Evolutionary conservation across 192 early-diverging fungal genomes (phyloP).

Genomic region (Pecoramyces ruminantium): DNA sequence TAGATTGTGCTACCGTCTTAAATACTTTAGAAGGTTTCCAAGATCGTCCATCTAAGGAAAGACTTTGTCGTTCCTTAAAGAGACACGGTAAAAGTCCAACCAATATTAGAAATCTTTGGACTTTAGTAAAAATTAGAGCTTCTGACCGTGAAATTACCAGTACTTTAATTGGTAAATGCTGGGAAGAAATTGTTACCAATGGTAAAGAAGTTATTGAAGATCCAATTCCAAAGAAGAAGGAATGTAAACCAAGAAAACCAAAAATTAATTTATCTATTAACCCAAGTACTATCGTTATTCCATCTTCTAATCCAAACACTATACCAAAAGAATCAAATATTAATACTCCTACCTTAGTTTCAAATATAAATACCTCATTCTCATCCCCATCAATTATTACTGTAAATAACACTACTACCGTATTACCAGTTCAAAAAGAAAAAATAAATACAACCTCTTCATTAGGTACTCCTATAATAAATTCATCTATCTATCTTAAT

Average conservation of each 20-base stretch:
- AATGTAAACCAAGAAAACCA: not conserved
- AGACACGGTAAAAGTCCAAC: slow-evolving; percentile 14
- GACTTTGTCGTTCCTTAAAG: slow-evolving; percentile 30
- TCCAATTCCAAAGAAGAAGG: not conserved
- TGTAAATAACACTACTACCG: no score
- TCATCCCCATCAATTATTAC: not conserved
- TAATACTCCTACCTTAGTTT: no score
- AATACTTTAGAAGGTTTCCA: slow-evolving; percentile 22
- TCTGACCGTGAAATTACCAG: not conserved
- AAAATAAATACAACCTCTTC: no score
- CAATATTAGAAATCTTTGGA: slow-evolving; percentile 24
- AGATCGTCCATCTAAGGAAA: slow-evolving; percentile 25
- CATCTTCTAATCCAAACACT: not conserved
- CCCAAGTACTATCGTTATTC: not conserved
- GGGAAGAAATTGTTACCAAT: not conserved
- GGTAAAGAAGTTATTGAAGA: not conserved
- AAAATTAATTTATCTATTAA: not conserved
- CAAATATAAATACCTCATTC: not conserved
- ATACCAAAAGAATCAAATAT: no score
- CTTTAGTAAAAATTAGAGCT: slow-evolving; percentile 1
- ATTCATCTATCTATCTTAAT: no score
- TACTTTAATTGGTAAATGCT: not conserved
- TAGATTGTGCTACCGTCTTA: slow-evolving; percentile 24
- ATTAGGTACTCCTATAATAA: no score
- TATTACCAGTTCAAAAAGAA: no score